Evolutionary conservation across 2,329 filamentous ascomycete species (phyloP), one percentile per base, ranked within the genome.

Genomic region (Cercospora sp.): DNA sequence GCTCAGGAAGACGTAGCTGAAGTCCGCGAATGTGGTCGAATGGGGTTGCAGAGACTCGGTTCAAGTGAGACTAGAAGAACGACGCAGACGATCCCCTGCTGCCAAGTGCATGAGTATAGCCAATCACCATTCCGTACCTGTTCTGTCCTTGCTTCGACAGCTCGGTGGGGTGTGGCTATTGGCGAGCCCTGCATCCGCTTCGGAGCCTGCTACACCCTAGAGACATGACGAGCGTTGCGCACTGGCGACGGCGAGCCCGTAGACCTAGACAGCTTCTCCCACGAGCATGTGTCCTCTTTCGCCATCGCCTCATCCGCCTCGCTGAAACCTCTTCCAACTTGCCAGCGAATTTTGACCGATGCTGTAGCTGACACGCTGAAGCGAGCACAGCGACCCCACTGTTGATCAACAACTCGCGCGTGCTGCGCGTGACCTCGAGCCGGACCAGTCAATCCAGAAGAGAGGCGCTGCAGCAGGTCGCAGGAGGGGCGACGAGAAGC

Each of bases 181-280:
- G 66, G 66, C 42, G 59, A 57, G 53, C 53, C 53, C 51, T 18
- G 28, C 63, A 68, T 65, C 63, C 63, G 57, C 55, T 55, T 62
- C 60, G 68, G 63, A 48, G 42, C n/a, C 42, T 63, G 51, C 64
- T 48, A 33, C 68, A 58, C 48, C 60, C 64, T 65, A 66, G 61
- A 64, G 26, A 53, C 61, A 59, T 64, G 55, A 58, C 66, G 60
- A 65, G 48, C 45, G 45, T 26, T 23, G 45, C 20, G 45, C 45
- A 51, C 45, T 26, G 45, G 61, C 61, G 18, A 58, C 48, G 66
- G 59, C 26, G 58, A 65, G 66, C 53, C 66, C 63, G 66, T 58
- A 23, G 20, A 51, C 18, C 45, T 20, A 51, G 20, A 26, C 45
- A 20, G 20, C 20, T 23, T 51, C 45, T 26, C 20, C 20, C 18